These are phyloP conservation scores for Chrysoporthe austroafricana DNA, from an alignment of 2,329 filamentous ascomycete genomes.

Conservation along the genomic window DNA sequence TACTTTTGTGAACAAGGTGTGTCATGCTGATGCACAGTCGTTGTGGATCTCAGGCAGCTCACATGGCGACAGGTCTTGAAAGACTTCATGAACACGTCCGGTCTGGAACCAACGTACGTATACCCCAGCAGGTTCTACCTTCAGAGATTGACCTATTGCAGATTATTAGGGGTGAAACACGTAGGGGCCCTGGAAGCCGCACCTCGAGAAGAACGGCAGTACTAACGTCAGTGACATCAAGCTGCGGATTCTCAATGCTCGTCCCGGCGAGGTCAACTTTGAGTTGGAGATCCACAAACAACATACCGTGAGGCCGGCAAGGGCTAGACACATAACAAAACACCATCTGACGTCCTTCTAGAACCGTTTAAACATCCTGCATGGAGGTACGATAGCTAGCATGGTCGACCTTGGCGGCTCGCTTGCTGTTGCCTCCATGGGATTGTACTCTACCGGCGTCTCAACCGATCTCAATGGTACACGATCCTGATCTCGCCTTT, in stretches of 20 bases:
- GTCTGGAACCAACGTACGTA: slow-evolving; percentile 81
- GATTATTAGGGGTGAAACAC: slow-evolving; percentile 21
- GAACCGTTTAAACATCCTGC: slow-evolving; percentile 77
- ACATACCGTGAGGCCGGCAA: slow-evolving; percentile 65
- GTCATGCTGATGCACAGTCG: background rate
- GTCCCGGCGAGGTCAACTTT: slow-evolving; percentile 72
- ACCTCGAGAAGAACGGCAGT: background rate
- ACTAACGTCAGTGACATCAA: slow-evolving; percentile 45
- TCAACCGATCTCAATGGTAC: slow-evolving; percentile 67
- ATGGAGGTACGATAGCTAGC: slow-evolving; percentile 78
- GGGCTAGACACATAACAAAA: background rate
- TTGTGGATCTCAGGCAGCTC: slow-evolving; percentile 2
- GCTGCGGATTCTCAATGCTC: slow-evolving; percentile 69
- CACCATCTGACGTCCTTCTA: slow-evolving; percentile 38
- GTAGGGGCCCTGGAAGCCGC: slow-evolving; percentile 6
- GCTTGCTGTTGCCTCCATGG: slow-evolving; percentile 66
- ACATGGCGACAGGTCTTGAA: slow-evolving; percentile 68
- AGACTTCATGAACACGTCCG: slow-evolving; percentile 84
- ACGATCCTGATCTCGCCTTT: background rate
- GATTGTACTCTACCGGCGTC: slow-evolving; percentile 65
- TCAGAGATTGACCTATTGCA: slow-evolving; percentile 5
- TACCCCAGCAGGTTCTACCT: background rate
- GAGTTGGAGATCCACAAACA: slow-evolving; percentile 75
- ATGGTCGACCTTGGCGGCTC: slow-evolving; percentile 72
- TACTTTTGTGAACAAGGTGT: slow-evolving; percentile 19